A percentile compares a stretch with the other conserved stretches of the same genome.
These are phyloP conservation scores for Aspergillus bridgeri DNA, from an alignment of 495 filamentous ascomycete species.

Conservation along the genomic window DNA sequence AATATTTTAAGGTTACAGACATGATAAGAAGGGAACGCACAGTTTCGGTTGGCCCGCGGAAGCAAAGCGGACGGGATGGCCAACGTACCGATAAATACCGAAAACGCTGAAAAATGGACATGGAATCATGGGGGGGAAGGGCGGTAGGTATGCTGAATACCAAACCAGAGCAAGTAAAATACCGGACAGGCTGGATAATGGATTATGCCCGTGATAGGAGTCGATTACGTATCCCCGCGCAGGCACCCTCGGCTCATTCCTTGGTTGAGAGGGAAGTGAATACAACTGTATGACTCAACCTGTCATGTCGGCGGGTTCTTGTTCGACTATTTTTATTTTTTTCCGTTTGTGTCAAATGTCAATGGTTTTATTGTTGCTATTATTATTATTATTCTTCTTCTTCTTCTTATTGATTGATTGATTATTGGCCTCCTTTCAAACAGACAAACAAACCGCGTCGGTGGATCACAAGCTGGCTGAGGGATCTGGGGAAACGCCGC, in stretches of 20 bases:
- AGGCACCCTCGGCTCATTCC: background rate
- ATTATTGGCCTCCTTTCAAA: no score
- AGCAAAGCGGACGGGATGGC: background rate
- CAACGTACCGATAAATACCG: no score
- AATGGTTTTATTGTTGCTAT: no score
- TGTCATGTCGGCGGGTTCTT: background rate
- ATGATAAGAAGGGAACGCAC: background rate
- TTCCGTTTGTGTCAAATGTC: background rate
- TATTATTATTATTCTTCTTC: no score
- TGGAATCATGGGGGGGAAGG: no score
- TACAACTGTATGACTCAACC: background rate
- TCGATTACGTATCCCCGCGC: background rate
- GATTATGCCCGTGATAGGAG: background rate
- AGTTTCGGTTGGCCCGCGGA: background rate
- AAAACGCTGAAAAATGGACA: no score
- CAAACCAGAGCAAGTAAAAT: background rate
- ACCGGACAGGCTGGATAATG: no score
- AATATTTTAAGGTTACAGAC: no score
- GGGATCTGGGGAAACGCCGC: background rate
- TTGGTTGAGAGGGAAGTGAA: no score
- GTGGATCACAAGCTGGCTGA: background rate
- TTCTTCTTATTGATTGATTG: no score
- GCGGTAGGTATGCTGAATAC: background rate
- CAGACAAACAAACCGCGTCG: no score
- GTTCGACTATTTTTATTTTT: background rate